A percentile compares a stretch with the other conserved stretches of the same genome.
Conservation (phyloP, 441 rosid genomes). For the Hura crepitans region DNA sequence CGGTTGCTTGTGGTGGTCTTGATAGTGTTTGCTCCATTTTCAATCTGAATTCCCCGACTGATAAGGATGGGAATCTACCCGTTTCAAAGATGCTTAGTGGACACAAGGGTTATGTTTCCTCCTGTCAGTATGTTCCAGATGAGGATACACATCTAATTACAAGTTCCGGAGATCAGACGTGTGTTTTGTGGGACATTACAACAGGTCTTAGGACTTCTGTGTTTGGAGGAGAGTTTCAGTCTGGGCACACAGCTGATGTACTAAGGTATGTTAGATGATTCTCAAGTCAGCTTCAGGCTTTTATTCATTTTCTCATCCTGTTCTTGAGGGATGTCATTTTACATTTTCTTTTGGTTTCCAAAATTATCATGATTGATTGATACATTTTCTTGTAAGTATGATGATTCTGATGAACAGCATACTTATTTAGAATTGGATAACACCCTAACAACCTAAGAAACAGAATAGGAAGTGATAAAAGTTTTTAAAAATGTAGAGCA, state of each 20-base stretch:
- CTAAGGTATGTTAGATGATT: slow-evolving; percentile 48
- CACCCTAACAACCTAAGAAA: not conserved
- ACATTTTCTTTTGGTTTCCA: not conserved
- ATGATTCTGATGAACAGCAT: not conserved
- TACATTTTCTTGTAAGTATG: too few species aligned
- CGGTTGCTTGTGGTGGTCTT: slow-evolving; percentile 97
- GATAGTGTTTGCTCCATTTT: slow-evolving; percentile 90
- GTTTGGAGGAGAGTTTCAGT: slow-evolving; percentile 96
- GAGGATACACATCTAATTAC: slow-evolving; percentile 83
- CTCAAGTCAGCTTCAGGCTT: slow-evolving; percentile 7
- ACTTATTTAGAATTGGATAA: not conserved
- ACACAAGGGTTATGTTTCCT: slow-evolving; percentile 83
- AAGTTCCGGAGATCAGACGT: slow-evolving; percentile 87
- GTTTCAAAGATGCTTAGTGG: slow-evolving; percentile 81
- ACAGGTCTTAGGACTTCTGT: slow-evolving; percentile 91
- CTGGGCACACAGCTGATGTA: slow-evolving; percentile 94
- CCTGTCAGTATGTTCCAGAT: slow-evolving; percentile 90
- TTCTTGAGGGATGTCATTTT: not conserved
- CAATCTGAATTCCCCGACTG: slow-evolving; percentile 75
- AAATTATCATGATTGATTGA: not conserved
- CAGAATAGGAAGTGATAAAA: not conserved
- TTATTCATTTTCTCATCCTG: slow-evolving; percentile 8
- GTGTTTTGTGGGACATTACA: slow-evolving; percentile 88
- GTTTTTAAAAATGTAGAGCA: not conserved
- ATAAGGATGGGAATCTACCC: slow-evolving; percentile 75